phyloP scores from a whole-genome alignment of 352 stramenopile species.

The Globisporangium echinulatum region DNA sequence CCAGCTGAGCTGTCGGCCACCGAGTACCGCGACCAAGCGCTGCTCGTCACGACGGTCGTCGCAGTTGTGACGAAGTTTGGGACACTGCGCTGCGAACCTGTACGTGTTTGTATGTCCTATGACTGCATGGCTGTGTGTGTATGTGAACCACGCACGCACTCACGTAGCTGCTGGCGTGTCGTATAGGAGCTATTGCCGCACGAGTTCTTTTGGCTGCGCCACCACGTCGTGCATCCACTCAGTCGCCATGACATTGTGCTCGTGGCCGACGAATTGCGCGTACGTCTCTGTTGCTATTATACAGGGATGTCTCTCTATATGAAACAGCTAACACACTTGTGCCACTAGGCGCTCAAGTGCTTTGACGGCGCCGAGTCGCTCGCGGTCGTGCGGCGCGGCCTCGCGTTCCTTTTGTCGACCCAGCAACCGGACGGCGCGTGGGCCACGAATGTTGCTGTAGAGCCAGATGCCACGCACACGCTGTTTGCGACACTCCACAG shows the following conservation, averaged over 20 bases:
- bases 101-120: conserved; percentile 12
- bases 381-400: conserved; percentile 55
- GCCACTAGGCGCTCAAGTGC: conserved; percentile 50
- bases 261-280: conserved; percentile 61
- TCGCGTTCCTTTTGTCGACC: conserved; percentile 55
- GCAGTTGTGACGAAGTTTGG: conserved; percentile 85
- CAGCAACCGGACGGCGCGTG: conserved; percentile 62
- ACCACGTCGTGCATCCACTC: conserved; percentile 77
- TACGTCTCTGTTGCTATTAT: conserved; percentile 14
- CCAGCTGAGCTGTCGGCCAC: conserved; percentile 48
- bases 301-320: background rate
- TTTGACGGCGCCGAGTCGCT: conserved; percentile 69
- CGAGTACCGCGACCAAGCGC: conserved; percentile 77
- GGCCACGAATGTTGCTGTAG: conserved; percentile 12
- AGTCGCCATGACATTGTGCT: conserved; percentile 68
- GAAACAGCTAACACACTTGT: background rate
- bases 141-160: too few species aligned
- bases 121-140: background rate
- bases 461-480: conserved; percentile 16
- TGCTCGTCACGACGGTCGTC: conserved; percentile 80
- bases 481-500: conserved; percentile 57
- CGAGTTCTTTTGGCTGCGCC: conserved; percentile 87
- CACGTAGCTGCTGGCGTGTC: too few species aligned
- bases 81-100: conserved; percentile 57
- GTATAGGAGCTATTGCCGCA: conserved; percentile 79